Base-by-base conservation (phyloP, 2,329 filamentous ascomycete genomes). In the Aspergillus versicolor region DNA sequence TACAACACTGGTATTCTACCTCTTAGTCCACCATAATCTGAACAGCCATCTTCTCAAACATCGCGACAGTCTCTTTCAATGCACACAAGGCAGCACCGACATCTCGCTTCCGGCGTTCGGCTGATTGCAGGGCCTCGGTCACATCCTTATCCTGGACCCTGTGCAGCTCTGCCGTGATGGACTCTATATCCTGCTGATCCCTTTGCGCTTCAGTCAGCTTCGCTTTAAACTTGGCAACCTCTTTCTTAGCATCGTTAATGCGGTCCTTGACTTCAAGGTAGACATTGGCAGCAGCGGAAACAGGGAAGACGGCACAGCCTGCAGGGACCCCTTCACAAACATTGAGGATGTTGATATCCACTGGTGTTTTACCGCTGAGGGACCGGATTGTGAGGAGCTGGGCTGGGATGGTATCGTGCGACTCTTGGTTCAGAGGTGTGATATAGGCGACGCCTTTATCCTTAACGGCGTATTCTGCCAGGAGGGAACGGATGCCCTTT, bases 341-440 rank as follows among this genome's bases (percentile, higher is more conserved):
- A 4, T 79, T 74, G n/a, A 92, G 81, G 27, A 92, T 79, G 50
- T 82, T 79, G 59, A 94, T 82, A 15, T 83, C 81, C 30, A 82
- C 81, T 51, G 92, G 80, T 56, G 83, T 84, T 77, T 93, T 94
- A 65, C 89, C 90, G 58, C 86, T 84, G 3, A 95, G 83, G 3
- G 90, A 88, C 71, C 88, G 89, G 77, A 95, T 91, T 42, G 88
- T 88, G 44, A 82, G 78, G 17, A 86, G 76, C 71, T 95, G 86
- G 27, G 85, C 82, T 13, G 83, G 81, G 56, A 86, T 81, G 21
- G 87, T 91, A 64, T 88, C 82, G 70, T 87, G 85, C 37, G 89
- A 83, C 74, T 92, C 13, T 2, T 34, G 32, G 13, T 15, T 34
- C 5, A 34, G 32, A 4, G 32, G 89, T 65, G 96, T 72, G 62